A percentile compares a stretch with the other conserved stretches of the same genome.
These are phyloP conservation scores for Agaricales sp. DNA, from an alignment of 1,284 basidiomycete genomes.

Conservation along the genomic window DNA sequence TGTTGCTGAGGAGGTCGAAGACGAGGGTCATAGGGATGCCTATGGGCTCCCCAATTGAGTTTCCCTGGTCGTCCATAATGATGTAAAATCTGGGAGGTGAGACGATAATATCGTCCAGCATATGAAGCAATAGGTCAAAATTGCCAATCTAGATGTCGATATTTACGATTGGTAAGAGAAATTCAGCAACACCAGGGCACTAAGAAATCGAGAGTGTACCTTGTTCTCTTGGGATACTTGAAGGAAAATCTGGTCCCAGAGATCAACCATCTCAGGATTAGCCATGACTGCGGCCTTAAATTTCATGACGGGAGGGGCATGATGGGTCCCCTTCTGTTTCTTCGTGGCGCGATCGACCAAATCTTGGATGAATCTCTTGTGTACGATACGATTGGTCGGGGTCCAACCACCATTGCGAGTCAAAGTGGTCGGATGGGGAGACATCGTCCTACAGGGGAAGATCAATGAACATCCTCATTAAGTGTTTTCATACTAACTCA, in stretches of 20 bases:
- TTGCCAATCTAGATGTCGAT: slow-evolving; percentile 7
- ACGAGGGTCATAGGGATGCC: slow-evolving; percentile 14
- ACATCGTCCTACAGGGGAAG: too few species aligned
- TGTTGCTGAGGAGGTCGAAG: slow-evolving; percentile 17
- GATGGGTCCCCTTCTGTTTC: not conserved
- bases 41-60: slow-evolving; percentile 12
- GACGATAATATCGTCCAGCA: slow-evolving; percentile 10
- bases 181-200: not conserved
- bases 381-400: slow-evolving; percentile 1
- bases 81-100: slow-evolving; percentile 10
- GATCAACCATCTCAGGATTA: slow-evolving; percentile 3
- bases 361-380: slow-evolving; percentile 5
- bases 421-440: too few species aligned
- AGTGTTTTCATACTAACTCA: too few species aligned
- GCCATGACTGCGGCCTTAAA: slow-evolving; percentile 10
- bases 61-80: slow-evolving; percentile 9
- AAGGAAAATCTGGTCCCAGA: slow-evolving; percentile 11
- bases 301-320: slow-evolving; percentile 6
- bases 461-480: too few species aligned
- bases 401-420: slow-evolving; percentile 6
- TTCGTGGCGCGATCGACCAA: too few species aligned
- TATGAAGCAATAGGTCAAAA: slow-evolving; percentile 7
- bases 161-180: too few species aligned
- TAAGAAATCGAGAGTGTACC: slow-evolving; percentile 6
- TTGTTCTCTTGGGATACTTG: slow-evolving; percentile 8